These are phyloP conservation scores for Oryza meyeriana DNA, from an alignment of 176 grass and related monocot species.

Conservation along the genomic window DNA sequence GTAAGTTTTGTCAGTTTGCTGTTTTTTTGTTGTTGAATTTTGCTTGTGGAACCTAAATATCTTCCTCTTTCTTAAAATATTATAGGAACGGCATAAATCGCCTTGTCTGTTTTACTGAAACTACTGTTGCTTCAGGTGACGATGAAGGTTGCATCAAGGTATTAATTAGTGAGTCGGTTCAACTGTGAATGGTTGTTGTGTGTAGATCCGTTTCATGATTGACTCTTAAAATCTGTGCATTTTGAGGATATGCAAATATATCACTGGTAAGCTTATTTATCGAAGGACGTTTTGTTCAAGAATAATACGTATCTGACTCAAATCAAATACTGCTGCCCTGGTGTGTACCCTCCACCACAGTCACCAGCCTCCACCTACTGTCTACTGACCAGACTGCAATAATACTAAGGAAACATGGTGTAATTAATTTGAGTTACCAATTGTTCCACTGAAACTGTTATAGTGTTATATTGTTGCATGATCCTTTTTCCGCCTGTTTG, in stretches of 20 bases:
- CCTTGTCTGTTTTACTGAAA: conserved; percentile 84
- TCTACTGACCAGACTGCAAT: too few species aligned
- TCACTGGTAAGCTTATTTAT: background rate
- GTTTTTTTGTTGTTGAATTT: background rate
- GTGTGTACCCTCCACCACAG: too few species aligned
- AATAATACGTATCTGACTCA: conserved; percentile 49
- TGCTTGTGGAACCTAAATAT: conserved; percentile 8
- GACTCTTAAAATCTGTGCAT: background rate
- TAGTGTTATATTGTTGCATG: too few species aligned
- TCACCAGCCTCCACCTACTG: too few species aligned
- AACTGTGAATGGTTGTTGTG: conserved; percentile 3
- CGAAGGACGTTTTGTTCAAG: background rate
- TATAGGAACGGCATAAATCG: conserved; percentile 73
- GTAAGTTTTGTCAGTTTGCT: conserved; percentile 31
- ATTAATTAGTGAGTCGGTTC: background rate
- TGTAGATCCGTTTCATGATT: background rate
- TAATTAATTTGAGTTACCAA: too few species aligned
- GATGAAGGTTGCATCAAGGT: conserved; percentile 98
- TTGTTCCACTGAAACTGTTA: too few species aligned
- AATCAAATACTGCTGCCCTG: conserved; percentile 91
- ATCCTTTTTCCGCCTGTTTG: too few species aligned
- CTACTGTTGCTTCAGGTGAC: conserved; percentile 75
- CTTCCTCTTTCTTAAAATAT: conserved; percentile 19
- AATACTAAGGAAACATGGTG: too few species aligned
- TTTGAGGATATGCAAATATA: background rate